Base-by-base conservation (phyloP, 2,329 filamentous ascomycete genomes). In the Talaromyces amestolkiae region DNA sequence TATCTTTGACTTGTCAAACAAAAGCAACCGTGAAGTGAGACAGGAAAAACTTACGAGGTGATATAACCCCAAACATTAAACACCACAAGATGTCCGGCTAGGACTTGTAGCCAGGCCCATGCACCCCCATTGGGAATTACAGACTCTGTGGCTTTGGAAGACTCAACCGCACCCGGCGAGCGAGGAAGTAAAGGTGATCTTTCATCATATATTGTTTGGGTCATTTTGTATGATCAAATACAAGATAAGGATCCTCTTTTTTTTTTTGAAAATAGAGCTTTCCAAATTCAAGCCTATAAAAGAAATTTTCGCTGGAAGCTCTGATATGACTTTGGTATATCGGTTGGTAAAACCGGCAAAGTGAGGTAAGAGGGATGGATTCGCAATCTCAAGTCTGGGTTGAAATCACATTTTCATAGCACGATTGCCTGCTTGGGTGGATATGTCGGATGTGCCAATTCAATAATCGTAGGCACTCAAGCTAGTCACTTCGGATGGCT, bases 1-100 rank as follows among this genome's bases (percentile, higher is more conserved):
- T 75, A 61, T 81, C 78, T 74, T 35, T 22, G 31, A 10, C n/a
- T 19, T 54, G 51, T 54, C 51, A 54, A 54, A 13, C 17, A 9
- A 11, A 11, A n/a, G 17, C 11, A 19, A 35, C 17, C 2, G 10
- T 35, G 51, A 54, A 37, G 31, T 19, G 13, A 37, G 31, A 54
- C 31, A 19, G 67, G 82, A 85, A 53, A 80, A 79, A 58, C 83
- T 83, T 83, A 86, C 6, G 78, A 81, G 63, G 83, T 83, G 43
- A 64, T 58, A 37, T 59, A 64, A 39, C 63, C 63, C 56, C 56
- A 58, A 31, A 60, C 56, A 51, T 64, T 64, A 56, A 64, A 64
- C 9, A 64, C 47, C 22, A 64, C 58, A n/a, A 58, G 56, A 27
- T 58, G 58, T 10, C 43, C 63, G 6, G 43, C 56, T 15, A 58